A percentile compares a stretch with the other conserved stretches of the same genome.
Evolutionary conservation across 179 eudicot genomes (phyloP).

Genomic region (Beta macrorhiza): DNA sequence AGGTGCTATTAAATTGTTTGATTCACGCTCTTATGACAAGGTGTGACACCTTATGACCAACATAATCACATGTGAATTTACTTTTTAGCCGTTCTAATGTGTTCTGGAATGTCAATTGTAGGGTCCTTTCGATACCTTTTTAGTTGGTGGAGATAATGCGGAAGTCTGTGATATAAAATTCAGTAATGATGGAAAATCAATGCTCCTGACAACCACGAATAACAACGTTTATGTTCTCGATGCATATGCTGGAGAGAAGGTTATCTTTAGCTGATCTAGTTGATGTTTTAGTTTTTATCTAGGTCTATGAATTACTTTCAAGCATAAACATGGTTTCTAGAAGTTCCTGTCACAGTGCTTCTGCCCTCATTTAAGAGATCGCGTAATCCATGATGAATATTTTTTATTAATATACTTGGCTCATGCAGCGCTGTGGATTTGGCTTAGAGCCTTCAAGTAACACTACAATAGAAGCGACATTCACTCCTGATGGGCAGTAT

Average conservation of each 20-base stretch:
- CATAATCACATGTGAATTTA: neutral
- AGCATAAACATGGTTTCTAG: neutral
- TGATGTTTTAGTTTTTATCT: neutral
- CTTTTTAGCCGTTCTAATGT: neutral
- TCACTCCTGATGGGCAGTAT: conserved; percentile 93
- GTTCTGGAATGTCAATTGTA: conserved; percentile 24
- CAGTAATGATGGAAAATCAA: conserved; percentile 96
- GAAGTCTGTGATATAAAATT: conserved; percentile 97
- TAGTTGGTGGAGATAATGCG: conserved; percentile 96
- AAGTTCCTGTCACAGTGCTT: neutral
- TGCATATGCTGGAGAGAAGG: conserved; percentile 97
- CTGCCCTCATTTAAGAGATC: neutral
- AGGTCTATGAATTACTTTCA: neutral
- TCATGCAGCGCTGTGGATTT: conserved; percentile 84
- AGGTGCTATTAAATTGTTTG: conserved; percentile 92
- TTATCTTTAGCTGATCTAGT: conserved; percentile 25
- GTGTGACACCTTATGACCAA: conserved; percentile 36
- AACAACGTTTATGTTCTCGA: conserved; percentile 81
- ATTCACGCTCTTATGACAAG: conserved; percentile 93
- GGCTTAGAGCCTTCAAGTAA: conserved; percentile 73
- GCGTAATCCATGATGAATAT: neutral
- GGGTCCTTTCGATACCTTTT: conserved; percentile 98
- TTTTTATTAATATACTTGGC: neutral
- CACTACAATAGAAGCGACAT: conserved; percentile 77
- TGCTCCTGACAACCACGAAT: conserved; percentile 88